These are phyloP conservation scores for Phytophthora fragariae DNA, from an alignment of 352 stramenopile genomes.

Conservation along the genomic window DNA sequence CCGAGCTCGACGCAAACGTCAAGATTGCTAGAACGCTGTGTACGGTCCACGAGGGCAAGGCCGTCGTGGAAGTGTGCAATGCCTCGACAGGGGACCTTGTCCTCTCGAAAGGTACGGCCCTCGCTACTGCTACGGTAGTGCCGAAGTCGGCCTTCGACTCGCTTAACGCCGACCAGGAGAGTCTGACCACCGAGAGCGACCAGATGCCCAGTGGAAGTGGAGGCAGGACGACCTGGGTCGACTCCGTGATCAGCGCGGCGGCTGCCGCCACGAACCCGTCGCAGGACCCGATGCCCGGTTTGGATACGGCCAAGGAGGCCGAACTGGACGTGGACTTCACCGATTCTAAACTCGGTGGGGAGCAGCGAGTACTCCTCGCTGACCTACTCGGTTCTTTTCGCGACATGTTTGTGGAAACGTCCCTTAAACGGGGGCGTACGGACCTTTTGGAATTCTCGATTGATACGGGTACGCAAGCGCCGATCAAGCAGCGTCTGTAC, in stretches of 20 bases:
- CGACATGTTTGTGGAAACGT: neutral
- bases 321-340: neutral
- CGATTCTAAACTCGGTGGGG: neutral
- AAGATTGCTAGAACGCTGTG: neutral
- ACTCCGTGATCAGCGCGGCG: no score
- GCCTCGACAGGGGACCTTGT: neutral
- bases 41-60: neutral
- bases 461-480: slow-evolving; percentile 1
- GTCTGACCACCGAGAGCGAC: no score
- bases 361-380: neutral
- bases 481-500: slow-evolving; percentile 17
- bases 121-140: neutral
- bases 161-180: no score
- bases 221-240: no score
- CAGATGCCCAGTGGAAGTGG: no score
- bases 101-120: neutral
- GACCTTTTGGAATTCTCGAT: slow-evolving; percentile 15
- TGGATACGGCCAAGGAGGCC: no score
- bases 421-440: slow-evolving; percentile 1
- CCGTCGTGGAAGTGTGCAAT: slow-evolving; percentile 1
- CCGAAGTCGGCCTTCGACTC: neutral
- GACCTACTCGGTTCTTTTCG: neutral
- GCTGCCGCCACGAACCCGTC: no score
- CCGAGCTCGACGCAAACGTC: neutral
- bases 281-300: no score